Evolutionary conservation across 805 yeast species (phyloP).

Genomic region (Cyberlindnera xylosilytica): DNA sequence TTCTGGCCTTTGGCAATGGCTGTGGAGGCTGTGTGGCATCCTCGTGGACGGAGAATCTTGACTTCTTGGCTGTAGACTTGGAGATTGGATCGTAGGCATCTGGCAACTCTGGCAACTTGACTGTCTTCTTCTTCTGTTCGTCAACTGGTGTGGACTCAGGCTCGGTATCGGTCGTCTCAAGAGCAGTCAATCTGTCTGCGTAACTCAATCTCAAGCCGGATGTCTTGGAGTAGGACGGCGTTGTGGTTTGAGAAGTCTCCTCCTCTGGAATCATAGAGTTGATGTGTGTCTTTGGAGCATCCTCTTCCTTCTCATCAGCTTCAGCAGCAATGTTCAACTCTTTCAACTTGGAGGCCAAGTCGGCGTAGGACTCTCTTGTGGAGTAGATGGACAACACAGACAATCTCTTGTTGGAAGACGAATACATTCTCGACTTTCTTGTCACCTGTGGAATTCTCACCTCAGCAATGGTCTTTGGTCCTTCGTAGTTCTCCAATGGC

Average conservation of each 20-base stretch:
- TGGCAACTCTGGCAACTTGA: slow-evolving; percentile 26
- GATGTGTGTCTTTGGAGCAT: neutral
- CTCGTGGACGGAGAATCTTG: slow-evolving; percentile 8
- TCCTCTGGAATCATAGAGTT: slow-evolving; percentile 10
- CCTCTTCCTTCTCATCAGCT: slow-evolving; percentile 3
- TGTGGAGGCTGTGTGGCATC: slow-evolving; percentile 3
- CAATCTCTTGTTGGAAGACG: slow-evolving; percentile 61
- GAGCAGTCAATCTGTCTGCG: slow-evolving; percentile 36
- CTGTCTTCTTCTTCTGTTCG: slow-evolving; percentile 2
- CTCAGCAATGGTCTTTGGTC: slow-evolving; percentile 55
- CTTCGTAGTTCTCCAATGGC: slow-evolving; percentile 19
- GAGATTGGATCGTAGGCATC: slow-evolving; percentile 13
- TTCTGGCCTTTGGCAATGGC: slow-evolving; percentile 17
- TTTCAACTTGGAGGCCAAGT: slow-evolving; percentile 46
- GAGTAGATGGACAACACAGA: slow-evolving; percentile 73
- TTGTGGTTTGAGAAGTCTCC: slow-evolving; percentile 5
- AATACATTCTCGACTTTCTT: slow-evolving; percentile 60
- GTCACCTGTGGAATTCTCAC: slow-evolving; percentile 70
- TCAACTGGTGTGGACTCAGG: neutral
- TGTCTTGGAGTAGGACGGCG: slow-evolving; percentile 8
- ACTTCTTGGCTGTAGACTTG: slow-evolving; percentile 11
- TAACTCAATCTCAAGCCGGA: slow-evolving; percentile 33
- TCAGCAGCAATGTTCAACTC: slow-evolving; percentile 9
- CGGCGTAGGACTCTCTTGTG: slow-evolving; percentile 60
- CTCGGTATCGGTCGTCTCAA: slow-evolving; percentile 5